Conservation (phyloP, 306 rosid species). For the Rubus idaeus region DNA sequence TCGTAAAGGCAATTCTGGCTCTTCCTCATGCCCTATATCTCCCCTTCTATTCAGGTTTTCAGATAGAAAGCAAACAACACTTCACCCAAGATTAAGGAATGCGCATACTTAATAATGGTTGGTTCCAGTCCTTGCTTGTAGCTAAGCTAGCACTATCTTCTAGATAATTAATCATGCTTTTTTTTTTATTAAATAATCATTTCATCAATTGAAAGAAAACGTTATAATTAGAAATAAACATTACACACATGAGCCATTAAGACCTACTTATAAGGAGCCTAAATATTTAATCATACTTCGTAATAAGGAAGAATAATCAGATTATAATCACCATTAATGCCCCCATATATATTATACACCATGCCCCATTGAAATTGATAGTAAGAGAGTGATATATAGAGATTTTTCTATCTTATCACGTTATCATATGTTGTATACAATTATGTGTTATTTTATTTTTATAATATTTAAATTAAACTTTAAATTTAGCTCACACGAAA, state of each 20-base stretch:
- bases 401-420: neutral
- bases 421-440: neutral
- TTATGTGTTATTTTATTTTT: neutral
- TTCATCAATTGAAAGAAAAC: too few relatives aligned
- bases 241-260: too few relatives aligned
- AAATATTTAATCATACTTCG: slow-evolving; percentile 23
- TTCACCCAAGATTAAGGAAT: slow-evolving; percentile 19
- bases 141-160: slow-evolving; percentile 23
- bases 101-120: slow-evolving; percentile 28
- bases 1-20: slow-evolving; percentile 46
- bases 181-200: too few relatives aligned
- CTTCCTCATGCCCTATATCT: slow-evolving; percentile 18
- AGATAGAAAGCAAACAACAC: slow-evolving; percentile 21
- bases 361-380: neutral
- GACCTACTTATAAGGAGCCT: neutral
- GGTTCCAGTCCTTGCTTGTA: slow-evolving; percentile 36
- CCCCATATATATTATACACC: neutral
- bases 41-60: slow-evolving; percentile 19
- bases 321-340: slow-evolving; percentile 28
- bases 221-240: too few relatives aligned
- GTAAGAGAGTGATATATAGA: neutral
- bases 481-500: neutral
- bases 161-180: slow-evolving; percentile 22
- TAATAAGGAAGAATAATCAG: slow-evolving; percentile 39
- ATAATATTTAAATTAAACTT: neutral